Conservation (phyloP, 169 alveolate species). For the Fabrea salina region DNA sequence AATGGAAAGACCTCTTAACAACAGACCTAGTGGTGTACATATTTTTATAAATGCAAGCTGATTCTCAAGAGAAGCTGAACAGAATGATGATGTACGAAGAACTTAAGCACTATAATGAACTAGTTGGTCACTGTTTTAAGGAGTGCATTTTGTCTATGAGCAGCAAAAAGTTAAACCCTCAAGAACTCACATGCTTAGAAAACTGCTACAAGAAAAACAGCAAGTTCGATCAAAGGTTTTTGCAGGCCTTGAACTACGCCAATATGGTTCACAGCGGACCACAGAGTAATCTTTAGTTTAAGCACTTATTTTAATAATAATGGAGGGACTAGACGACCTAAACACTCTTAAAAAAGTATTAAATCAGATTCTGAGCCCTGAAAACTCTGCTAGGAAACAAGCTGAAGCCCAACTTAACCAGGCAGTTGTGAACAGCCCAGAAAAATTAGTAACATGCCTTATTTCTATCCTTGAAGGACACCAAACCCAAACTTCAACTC, state of each 20-base stretch:
- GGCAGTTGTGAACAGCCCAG: too few relatives aligned
- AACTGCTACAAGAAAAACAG: not conserved
- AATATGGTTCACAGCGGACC: not conserved
- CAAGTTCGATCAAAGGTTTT: not conserved
- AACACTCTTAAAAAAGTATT: too few relatives aligned
- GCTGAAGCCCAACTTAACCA: too few relatives aligned
- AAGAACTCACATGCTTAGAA: not conserved
- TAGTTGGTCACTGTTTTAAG: not conserved
- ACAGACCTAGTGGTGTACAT: not conserved
- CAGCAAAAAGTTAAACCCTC: not conserved
- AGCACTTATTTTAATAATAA: too few relatives aligned
- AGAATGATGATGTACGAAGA: conserved; percentile 4
- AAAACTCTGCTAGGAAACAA: too few relatives aligned
- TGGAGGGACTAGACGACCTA: too few relatives aligned
- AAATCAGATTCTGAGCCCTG: too few relatives aligned
- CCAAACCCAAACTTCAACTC: too few relatives aligned
- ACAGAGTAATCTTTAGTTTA: not conserved
- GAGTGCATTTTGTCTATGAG: conserved; percentile 12
- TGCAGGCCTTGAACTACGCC: not conserved
- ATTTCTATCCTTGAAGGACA: too few relatives aligned
- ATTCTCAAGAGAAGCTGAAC: not conserved
- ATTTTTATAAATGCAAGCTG: not conserved
- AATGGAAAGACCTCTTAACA: conserved; percentile 28
- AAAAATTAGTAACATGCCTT: too few relatives aligned
- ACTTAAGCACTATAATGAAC: not conserved